These are phyloP conservation scores for Cucumis variabilis DNA, from an alignment of 331 rosid species.

Conservation along the genomic window DNA sequence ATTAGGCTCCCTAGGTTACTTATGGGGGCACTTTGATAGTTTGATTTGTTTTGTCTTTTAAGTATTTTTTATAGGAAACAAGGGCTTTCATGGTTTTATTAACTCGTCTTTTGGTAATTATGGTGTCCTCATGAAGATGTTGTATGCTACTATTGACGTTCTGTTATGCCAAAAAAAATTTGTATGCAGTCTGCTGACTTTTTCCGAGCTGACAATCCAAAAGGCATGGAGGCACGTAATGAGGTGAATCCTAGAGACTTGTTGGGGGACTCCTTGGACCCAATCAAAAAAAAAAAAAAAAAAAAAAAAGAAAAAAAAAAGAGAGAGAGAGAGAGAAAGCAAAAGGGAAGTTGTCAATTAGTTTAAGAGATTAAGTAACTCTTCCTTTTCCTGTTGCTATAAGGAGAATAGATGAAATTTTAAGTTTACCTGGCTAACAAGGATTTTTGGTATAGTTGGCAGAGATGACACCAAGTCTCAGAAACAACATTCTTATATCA, in stretches of 20 bases:
- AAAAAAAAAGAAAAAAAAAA: no score
- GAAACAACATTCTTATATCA: conserved; percentile 53
- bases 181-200: conserved; percentile 88
- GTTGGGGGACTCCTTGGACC: no score
- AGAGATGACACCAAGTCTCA: conserved; percentile 56
- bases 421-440: conserved; percentile 27
- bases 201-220: conserved; percentile 97
- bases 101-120: conserved; percentile 1
- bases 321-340: no score
- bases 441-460: conserved; percentile 46
- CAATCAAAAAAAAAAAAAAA: no score
- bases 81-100: conserved; percentile 11
- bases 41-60: not conserved
- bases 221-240: conserved; percentile 97
- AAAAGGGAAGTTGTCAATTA: not conserved
- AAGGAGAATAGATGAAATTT: not conserved
- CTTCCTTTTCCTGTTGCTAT: not conserved
- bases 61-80: not conserved
- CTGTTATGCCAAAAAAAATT: conserved; percentile 32
- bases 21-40: not conserved
- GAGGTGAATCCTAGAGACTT: conserved; percentile 64
- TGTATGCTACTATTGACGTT: conserved; percentile 16
- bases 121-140: not conserved
- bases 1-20: not conserved
- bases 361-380: not conserved